phyloP scores from a whole-genome alignment of 2,329 filamentous ascomycete species.

The Arthrinium puccinioides region DNA sequence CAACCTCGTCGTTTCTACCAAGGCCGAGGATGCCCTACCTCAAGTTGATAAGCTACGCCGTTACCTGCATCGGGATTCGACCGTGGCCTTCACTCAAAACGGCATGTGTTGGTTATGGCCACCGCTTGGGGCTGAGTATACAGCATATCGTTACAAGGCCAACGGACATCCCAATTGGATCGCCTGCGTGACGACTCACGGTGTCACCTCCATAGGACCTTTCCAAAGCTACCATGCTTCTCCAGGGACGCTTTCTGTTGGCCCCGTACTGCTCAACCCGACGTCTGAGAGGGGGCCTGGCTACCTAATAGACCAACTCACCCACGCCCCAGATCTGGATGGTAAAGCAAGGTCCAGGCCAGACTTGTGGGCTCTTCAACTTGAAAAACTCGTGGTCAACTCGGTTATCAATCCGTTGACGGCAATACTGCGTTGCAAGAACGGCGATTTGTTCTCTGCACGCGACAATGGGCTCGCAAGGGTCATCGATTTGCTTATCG shows the following conservation, averaged over 20 bases:
- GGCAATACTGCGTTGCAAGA: slow-evolving; percentile 66
- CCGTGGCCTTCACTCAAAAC: slow-evolving; percentile 80
- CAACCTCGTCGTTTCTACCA: slow-evolving; percentile 73
- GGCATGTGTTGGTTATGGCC: slow-evolving; percentile 68
- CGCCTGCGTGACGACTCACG: slow-evolving; percentile 55
- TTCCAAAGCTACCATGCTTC: slow-evolving; percentile 48
- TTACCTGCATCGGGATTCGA: slow-evolving; percentile 57
- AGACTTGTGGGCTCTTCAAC: slow-evolving; percentile 54
- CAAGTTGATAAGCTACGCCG: slow-evolving; percentile 51
- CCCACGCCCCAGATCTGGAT: slow-evolving; percentile 33
- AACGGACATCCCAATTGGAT: slow-evolving; percentile 58
- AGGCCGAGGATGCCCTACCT: slow-evolving; percentile 60
- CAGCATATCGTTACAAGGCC: slow-evolving; percentile 28
- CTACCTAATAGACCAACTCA: slow-evolving; percentile 36
- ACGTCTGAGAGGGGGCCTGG: slow-evolving; percentile 5
- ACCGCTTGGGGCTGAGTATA: slow-evolving; percentile 38
- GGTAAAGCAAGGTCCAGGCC: slow-evolving; percentile 29
- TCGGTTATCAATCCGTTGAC: slow-evolving; percentile 80
- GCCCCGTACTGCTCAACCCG: slow-evolving; percentile 31
- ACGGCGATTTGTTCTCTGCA: slow-evolving; percentile 60
- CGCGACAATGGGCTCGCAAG: slow-evolving; percentile 36
- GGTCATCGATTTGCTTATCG: slow-evolving; percentile 61
- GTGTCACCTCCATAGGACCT: slow-evolving; percentile 40
- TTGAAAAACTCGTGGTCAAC: slow-evolving; percentile 82
- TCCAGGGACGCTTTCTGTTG: slow-evolving; percentile 39